Evolutionary conservation across 2,329 filamentous ascomycete species (phyloP), one percentile per base, ranked within the genome.

Genomic region (Exophiala alcalophila): DNA sequence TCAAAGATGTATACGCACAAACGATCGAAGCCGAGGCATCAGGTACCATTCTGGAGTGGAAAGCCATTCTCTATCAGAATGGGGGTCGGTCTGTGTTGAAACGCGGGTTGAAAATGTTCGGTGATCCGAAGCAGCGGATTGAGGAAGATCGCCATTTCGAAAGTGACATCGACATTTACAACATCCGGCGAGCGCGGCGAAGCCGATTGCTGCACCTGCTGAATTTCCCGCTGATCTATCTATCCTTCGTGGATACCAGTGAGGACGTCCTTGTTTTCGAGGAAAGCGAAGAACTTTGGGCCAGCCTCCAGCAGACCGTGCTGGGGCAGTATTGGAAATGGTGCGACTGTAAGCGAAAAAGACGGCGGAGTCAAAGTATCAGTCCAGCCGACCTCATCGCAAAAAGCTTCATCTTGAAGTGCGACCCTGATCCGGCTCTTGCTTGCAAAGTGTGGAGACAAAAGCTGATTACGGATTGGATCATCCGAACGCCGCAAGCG

Each of bases 141-240:
- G 33, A 34, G 12, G 11, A 20, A 11, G 40, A 21, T 12, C 26
- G 15, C 5, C 33, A 43, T 21, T 41, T 47, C 18, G 39, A 35
- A 25, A 33, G 27, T 29, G 39, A 44, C 12, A 25, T 44, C 16
- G 45, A 48, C 21, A n/a, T 44, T 8, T 31, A 48, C 45, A 23
- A 37, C 18, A 16, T 26, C 16, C 10, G 23, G 2, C 40, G 34
- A 21, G 45, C 45, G 5, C 19, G 38, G n/a, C 26, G 31, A n/a
- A 48, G 40, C 40, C 36, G 29, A 25, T 21, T 48, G 11, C 45
- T 48, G 6, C 40, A 40, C 5, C 29, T 48, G 6, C 25, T 48
- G 8, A 14, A 37, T 8, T 48, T 34, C 24, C 25, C 20, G 5
- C 28, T 48, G 11, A 20, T 40, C 7, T 36, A 35, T 29, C 19